These are phyloP conservation scores for Lactarius hengduanensis DNA, from an alignment of 768 basidiomycete genomes.

Conservation along the genomic window DNA sequence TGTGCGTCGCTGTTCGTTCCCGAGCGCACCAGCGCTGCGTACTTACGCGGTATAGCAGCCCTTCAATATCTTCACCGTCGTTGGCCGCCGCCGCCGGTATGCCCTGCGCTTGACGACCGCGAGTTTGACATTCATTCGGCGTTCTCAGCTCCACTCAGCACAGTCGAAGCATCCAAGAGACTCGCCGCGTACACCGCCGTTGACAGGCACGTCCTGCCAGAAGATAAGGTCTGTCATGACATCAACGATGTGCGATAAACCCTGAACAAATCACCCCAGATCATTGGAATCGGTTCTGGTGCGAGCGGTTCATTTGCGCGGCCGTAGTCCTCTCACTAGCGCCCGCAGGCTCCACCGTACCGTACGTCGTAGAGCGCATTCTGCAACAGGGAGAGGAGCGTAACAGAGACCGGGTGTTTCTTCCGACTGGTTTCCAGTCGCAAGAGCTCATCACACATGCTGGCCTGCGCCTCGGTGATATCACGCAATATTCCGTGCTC, in stretches of 20 bases:
- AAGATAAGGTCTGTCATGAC: slow-evolving; percentile 67
- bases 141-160: slow-evolving; percentile 36
- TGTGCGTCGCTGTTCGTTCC: slow-evolving; percentile 6
- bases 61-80: slow-evolving; percentile 14
- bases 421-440: slow-evolving; percentile 96
- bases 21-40: not conserved
- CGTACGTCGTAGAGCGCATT: slow-evolving; percentile 95
- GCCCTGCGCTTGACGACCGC: not conserved
- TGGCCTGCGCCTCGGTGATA: slow-evolving; percentile 77
- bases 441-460: slow-evolving; percentile 89
- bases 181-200: slow-evolving; percentile 95
- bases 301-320: slow-evolving; percentile 3
- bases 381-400: slow-evolving; percentile 72
- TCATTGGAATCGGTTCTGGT: slow-evolving; percentile 90
- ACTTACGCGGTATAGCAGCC: slow-evolving; percentile 2
- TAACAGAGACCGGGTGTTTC: slow-evolving; percentile 82
- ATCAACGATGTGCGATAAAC: not conserved
- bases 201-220: slow-evolving; percentile 77
- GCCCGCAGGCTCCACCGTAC: slow-evolving; percentile 81
- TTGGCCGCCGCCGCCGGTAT: slow-evolving; percentile 9
- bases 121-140: not conserved
- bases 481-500: slow-evolving; percentile 82
- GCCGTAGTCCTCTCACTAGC: not conserved
- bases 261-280: slow-evolving; percentile 41
- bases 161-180: slow-evolving; percentile 80